Evolutionary conservation across 495 filamentous ascomycete species (phyloP).

Genomic region (Ascobolus immersus): DNA sequence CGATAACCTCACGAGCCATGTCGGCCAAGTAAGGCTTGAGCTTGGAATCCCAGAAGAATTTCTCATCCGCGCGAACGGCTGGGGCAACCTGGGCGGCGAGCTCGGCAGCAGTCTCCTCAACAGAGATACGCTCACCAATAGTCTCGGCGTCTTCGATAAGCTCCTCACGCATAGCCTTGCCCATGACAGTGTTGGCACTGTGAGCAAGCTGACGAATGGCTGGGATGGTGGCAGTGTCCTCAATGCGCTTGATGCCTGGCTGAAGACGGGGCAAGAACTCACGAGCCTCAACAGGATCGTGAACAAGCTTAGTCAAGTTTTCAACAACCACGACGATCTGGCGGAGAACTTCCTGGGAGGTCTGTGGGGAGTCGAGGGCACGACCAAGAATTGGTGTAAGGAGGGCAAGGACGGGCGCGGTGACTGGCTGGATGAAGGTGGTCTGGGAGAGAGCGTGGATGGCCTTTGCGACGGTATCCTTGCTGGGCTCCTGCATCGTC

Average conservation of each 20-base stretch:
- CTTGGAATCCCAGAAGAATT: slow-evolving; percentile 19
- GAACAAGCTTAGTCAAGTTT: slow-evolving; percentile 94
- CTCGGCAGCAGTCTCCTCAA: slow-evolving; percentile 49
- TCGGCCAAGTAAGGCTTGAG: slow-evolving; percentile 49
- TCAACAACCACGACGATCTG: slow-evolving; percentile 96
- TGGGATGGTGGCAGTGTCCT: slow-evolving; percentile 68
- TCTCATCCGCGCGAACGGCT: slow-evolving; percentile 5
- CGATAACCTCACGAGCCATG: slow-evolving; percentile 77
- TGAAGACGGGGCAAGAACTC: slow-evolving; percentile 90
- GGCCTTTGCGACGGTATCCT: slow-evolving; percentile 71
- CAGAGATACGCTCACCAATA: slow-evolving; percentile 38
- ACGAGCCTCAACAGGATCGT: slow-evolving; percentile 86
- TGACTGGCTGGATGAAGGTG: slow-evolving; percentile 94
- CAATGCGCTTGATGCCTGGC: slow-evolving; percentile 73
- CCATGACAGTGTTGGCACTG: slow-evolving; percentile 60
- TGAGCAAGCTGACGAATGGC: slow-evolving; percentile 81
- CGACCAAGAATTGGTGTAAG: slow-evolving; percentile 87
- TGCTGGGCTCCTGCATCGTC: slow-evolving; percentile 80
- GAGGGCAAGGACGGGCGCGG: slow-evolving; percentile 91
- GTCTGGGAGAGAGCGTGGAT: slow-evolving; percentile 94
- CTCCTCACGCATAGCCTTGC: slow-evolving; percentile 72
- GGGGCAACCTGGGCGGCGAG: slow-evolving; percentile 32
- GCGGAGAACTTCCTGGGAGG: slow-evolving; percentile 77
- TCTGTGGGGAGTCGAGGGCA: slow-evolving; percentile 67
- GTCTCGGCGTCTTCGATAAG: slow-evolving; percentile 29